A percentile compares a stretch with the other conserved stretches of the same genome.
Conservation (phyloP, 257 asterid species). For the Solanum virginianum region DNA sequence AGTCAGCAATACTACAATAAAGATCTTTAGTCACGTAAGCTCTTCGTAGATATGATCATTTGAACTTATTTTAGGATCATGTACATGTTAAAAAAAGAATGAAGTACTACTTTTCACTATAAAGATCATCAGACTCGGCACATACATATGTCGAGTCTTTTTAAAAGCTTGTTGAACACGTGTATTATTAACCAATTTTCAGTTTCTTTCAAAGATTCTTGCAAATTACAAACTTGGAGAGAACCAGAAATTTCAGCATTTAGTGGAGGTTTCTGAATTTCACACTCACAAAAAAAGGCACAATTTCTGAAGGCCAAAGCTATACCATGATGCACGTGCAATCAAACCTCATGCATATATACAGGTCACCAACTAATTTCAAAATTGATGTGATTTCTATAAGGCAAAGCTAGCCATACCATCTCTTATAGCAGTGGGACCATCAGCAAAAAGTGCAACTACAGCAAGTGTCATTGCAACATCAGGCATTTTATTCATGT, state of each 20-base stretch:
- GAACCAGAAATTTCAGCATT: not conserved
- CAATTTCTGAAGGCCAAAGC: not conserved
- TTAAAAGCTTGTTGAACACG: not conserved
- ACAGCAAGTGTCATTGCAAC: conserved; percentile 99
- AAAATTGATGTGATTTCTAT: not conserved
- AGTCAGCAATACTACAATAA: not conserved
- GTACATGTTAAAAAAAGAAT: not conserved
- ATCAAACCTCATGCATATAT: not conserved
- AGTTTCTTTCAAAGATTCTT: not conserved
- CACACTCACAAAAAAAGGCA: not conserved
- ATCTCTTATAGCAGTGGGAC: conserved; percentile 89
- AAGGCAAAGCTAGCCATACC: conserved; percentile 25
- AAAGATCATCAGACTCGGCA: not conserved
- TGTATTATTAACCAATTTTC: not conserved
- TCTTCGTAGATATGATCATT: not conserved
- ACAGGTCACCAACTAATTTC: not conserved
- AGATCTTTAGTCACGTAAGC: not conserved
- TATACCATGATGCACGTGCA: not conserved
- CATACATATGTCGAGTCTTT: not conserved
- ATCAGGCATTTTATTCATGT: conserved; percentile 99
- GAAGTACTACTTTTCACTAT: not conserved
- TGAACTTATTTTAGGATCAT: not conserved
- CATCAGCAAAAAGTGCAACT: conserved; percentile 89
- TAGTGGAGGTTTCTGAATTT: not conserved
- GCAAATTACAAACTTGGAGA: not conserved